These are phyloP conservation scores for Boletus semigastroideus DNA, from an alignment of 1,284 basidiomycete genomes.

Conservation along the genomic window DNA sequence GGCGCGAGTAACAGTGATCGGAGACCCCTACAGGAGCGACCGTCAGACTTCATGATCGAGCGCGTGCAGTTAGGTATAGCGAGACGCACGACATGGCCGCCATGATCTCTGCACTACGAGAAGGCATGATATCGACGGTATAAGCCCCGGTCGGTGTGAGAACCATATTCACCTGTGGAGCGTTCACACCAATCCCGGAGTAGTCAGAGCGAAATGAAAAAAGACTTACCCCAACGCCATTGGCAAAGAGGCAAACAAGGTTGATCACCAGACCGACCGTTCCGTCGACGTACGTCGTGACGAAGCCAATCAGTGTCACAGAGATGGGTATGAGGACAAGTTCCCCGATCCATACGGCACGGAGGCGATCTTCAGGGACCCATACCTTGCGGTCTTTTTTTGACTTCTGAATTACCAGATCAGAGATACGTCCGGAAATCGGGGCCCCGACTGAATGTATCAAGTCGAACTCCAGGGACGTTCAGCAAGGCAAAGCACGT, in stretches of 20 bases:
- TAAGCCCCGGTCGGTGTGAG: conserved; percentile 55
- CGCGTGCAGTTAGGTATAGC: no score
- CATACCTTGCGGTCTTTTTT: conserved; percentile 48
- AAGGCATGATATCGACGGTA: conserved; percentile 53
- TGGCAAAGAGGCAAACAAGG: conserved; percentile 44
- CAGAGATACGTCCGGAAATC: conserved; percentile 52
- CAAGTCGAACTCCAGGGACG: background rate
- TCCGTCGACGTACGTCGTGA: conserved; percentile 37
- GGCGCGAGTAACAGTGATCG: conserved; percentile 38
- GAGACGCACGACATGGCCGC: conserved; percentile 40
- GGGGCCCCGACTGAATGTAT: conserved; percentile 47
- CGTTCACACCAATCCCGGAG: background rate
- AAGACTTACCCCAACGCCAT: conserved; percentile 47
- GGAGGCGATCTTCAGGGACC: conserved; percentile 62
- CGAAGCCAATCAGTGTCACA: conserved; percentile 19
- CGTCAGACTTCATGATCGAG: no score
- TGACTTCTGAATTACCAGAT: conserved; percentile 45
- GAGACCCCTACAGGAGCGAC: conserved; percentile 34
- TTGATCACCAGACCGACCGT: conserved; percentile 40
- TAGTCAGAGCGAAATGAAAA: background rate
- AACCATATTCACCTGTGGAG: conserved; percentile 42
- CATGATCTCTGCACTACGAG: conserved; percentile 51
- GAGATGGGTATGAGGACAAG: conserved; percentile 40
- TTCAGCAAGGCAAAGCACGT: conserved; percentile 7
- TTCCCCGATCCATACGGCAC: conserved; percentile 46